Conservation (phyloP, 129 eudicot species). For the Gnaphalium uliginosum region DNA sequence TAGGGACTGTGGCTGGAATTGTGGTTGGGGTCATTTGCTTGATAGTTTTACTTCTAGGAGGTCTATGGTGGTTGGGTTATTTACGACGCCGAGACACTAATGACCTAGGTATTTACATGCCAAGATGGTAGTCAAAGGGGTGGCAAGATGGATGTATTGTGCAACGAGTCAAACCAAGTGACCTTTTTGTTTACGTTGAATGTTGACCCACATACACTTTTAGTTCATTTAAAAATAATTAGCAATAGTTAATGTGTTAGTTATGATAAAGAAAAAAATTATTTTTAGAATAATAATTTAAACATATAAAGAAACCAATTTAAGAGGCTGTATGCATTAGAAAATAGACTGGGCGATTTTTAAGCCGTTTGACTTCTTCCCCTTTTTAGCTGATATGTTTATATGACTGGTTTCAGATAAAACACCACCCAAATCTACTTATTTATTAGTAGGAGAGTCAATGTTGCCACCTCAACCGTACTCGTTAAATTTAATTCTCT, state of each 20-base stretch:
- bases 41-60: constrained; percentile 37
- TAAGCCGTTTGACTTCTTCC: not conserved
- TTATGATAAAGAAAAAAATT: not conserved
- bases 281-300: not conserved
- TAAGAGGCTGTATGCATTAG: not conserved
- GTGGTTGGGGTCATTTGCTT: constrained; percentile 47
- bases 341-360: not conserved
- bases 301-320: not conserved
- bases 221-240: not conserved
- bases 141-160: constrained; percentile 1
- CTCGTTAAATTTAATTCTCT: not conserved
- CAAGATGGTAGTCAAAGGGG: not conserved
- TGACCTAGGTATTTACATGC: constrained; percentile 42
- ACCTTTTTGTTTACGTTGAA: not conserved
- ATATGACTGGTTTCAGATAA: not conserved
- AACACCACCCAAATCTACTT: not conserved
- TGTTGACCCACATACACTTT: not conserved
- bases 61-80: constrained; percentile 64
- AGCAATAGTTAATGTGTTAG: not conserved
- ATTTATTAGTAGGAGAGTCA: not conserved
- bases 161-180: not conserved
- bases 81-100: constrained; percentile 28
- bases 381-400: not conserved
- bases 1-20: constrained; percentile 51
- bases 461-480: not conserved